A percentile compares a stretch with the other conserved stretches of the same genome.
Evolutionary conservation across 2,329 filamentous ascomycete genomes (phyloP).

Genomic region (Epichloe aotearoae): DNA sequence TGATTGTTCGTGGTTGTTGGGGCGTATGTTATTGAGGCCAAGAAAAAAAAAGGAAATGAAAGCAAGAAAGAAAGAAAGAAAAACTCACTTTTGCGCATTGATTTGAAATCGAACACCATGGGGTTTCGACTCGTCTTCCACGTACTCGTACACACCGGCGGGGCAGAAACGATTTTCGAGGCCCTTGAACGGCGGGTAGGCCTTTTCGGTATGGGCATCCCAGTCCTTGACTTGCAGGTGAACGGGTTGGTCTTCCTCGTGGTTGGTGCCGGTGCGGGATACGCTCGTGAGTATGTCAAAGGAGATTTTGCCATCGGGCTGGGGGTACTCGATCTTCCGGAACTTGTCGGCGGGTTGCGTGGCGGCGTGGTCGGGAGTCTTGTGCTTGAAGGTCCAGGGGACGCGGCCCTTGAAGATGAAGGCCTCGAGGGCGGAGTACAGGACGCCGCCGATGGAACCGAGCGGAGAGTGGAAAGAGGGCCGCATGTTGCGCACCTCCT

Average conservation of each 20-base stretch:
- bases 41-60: neutral
- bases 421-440: conserved; percentile 89
- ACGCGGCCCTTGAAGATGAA: conserved; percentile 72
- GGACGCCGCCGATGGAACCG: conserved; percentile 75
- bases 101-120: conserved; percentile 93
- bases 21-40: no score
- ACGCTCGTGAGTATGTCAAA: conserved; percentile 97
- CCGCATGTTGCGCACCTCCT: conserved; percentile 93
- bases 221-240: conserved; percentile 92
- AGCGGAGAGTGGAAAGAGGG: conserved; percentile 84
- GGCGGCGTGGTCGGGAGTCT: conserved; percentile 59
- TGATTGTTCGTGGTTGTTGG: neutral
- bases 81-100: conserved; percentile 84
- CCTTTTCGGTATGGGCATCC: conserved; percentile 73
- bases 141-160: conserved; percentile 94
- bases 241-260: conserved; percentile 96
- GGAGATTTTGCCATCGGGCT: conserved; percentile 86
- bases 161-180: conserved; percentile 95
- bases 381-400: conserved; percentile 89
- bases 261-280: conserved; percentile 89
- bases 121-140: conserved; percentile 79
- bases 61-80: neutral
- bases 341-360: conserved; percentile 71
- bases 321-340: conserved; percentile 87
- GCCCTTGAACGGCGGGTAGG: conserved; percentile 81